Conservation (phyloP, 2,329 filamentous ascomycete species). For the Colletotrichum falcatum region DNA sequence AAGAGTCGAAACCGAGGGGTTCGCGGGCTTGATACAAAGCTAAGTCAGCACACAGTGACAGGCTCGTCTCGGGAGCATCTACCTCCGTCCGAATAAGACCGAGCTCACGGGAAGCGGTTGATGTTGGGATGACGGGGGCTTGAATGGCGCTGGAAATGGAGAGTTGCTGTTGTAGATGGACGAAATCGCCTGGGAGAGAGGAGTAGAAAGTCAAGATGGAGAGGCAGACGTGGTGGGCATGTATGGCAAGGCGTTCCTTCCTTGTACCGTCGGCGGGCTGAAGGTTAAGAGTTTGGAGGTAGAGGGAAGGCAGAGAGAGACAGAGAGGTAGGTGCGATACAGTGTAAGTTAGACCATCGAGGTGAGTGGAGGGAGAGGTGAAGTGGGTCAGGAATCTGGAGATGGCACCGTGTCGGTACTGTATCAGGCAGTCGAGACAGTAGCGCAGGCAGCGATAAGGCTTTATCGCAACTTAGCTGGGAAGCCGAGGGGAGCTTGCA, state of each 20-base stretch:
- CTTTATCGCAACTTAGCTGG: constrained; percentile 31
- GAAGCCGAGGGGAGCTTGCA: constrained; percentile 21
- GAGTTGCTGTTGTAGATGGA: neutral
- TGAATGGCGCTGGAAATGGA: neutral
- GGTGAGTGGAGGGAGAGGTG: constrained; percentile 3
- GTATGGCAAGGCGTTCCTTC: neutral
- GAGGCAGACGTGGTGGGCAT: neutral
- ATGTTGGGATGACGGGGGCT: constrained; percentile 23
- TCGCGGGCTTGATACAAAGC: neutral
- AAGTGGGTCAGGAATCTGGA: constrained; percentile 27
- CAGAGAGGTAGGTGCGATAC: constrained; percentile 27
- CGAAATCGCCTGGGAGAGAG: neutral
- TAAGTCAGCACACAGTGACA: constrained; percentile 12
- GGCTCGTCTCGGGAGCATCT: constrained; percentile 8
- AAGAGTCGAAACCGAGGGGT: neutral
- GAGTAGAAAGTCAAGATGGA: neutral
- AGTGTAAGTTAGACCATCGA: constrained; percentile 34
- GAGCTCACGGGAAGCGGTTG: constrained; percentile 12
- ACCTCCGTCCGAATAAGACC: constrained; percentile 32
- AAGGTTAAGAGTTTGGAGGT: constrained; percentile 21
- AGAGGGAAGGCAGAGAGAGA: constrained; percentile 16
- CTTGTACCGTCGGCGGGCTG: neutral
- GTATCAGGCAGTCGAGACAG: constrained; percentile 42
- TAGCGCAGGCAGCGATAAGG: constrained; percentile 48
- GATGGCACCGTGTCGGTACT: constrained; percentile 43